Conservation (phyloP, 2,329 filamentous ascomycete genomes). For the Trichoderma sp. region DNA sequence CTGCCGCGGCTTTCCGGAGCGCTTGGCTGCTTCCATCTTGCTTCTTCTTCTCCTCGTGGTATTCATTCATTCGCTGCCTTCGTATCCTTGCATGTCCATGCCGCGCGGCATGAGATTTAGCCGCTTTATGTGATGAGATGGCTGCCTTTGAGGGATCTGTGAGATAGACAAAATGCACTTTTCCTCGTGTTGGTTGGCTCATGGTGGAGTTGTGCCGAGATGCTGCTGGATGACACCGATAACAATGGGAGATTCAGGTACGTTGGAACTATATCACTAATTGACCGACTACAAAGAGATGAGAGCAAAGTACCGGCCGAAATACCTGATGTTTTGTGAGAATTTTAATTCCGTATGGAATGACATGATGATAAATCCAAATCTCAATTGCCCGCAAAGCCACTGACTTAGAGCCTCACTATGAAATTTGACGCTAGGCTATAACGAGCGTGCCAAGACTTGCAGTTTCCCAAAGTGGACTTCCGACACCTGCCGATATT, state of each 20-base stretch:
- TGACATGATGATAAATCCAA: constrained; percentile 5
- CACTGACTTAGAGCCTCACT: not conserved
- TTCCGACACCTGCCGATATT: not conserved
- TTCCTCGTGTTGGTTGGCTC: not conserved
- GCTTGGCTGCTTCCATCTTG: not conserved
- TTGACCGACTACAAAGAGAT: not conserved
- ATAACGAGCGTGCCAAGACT: not conserved
- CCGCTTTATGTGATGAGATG: constrained; percentile 4
- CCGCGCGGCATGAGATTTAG: constrained; percentile 10
- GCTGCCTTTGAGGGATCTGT: not conserved
- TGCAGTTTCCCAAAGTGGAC: constrained; percentile 3
- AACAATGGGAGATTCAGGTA: not conserved
- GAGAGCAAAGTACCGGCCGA: not conserved
- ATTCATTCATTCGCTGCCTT: not conserved
- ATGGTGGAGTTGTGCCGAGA: not conserved
- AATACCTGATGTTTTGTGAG: not conserved
- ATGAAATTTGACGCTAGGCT: not conserved
- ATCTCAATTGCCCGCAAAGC: not conserved
- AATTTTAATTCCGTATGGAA: not conserved
- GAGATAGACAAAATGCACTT: constrained; percentile 5
- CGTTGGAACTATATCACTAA: not conserved
- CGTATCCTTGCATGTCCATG: constrained; percentile 12
- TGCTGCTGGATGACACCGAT: not conserved
- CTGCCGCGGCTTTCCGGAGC: not conserved
- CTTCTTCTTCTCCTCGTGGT: not conserved